Evolutionary conservation across 495 filamentous ascomycete species (phyloP), one percentile per base, ranked within the genome.

Genomic region (Podospora didyma): DNA sequence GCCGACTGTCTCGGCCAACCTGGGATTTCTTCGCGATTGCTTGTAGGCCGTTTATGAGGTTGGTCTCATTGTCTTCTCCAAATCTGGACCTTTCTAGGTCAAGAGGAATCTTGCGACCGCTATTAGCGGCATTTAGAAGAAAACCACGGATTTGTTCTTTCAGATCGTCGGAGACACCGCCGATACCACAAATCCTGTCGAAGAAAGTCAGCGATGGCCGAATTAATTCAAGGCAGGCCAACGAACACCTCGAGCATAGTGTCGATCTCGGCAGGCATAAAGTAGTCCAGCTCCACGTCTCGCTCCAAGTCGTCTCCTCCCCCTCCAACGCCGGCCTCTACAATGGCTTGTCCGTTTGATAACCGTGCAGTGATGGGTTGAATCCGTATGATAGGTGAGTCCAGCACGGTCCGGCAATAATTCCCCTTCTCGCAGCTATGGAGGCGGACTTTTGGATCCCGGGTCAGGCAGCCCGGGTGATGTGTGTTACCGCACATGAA

Each of bases 341-440:
- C 74, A 6, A 95, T 68, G 45, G 88, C 84, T 17, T 69, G 64
- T 24, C 86, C 88, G 46, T 81, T 69, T 0, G 63, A 52, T 7
- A 75, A 74, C 54, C 61, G 79, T 57, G 54, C 85, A 74, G 96
- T 77, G 45, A 96, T 86, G 0, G 93, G 93, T 16, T 75, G 81
- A 49, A 97, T 95, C 70, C 82, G 84, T 19, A 97, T 87, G 0
- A 88, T 77, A 1, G 83, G 67, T 7, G 79, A 76, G 12, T 68
- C 71, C 34, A 82, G 69, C 2, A 88, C 66, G 0, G 75, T 76
- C 0, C 74, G 39, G 62, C 92, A 96, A 1, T 77, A 74, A 26
- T 80, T 81, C 2, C 86, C 89, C 54, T 81, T 84, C 61, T 93
- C 92, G 58, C 93, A 97, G 63, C 90, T 93, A 70, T 97, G 92